These are phyloP conservation scores for Lycium ferocissimum DNA, from an alignment of 257 asterid species.

Conservation along the genomic window DNA sequence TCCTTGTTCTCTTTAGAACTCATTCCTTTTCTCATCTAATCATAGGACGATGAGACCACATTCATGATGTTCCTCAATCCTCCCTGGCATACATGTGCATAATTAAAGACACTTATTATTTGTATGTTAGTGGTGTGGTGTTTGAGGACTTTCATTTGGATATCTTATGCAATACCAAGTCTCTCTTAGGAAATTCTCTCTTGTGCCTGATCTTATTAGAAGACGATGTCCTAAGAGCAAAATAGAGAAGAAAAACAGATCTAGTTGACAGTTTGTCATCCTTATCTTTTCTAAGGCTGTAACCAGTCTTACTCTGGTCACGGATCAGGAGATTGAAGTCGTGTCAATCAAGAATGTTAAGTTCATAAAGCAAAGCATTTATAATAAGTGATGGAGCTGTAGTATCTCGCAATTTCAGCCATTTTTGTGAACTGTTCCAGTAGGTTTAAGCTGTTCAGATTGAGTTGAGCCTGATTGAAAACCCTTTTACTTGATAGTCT, in stretches of 20 bases:
- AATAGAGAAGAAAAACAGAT: neutral
- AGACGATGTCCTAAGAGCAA: conserved; percentile 8
- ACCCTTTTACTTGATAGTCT: conserved; percentile 1
- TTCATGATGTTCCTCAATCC: conserved; percentile 21
- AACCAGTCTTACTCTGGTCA: conserved; percentile 14
- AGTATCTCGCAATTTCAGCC: neutral
- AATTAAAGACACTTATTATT: neutral
- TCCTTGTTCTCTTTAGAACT: conserved; percentile 1
- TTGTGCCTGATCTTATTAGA: neutral
- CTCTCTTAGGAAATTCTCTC: conserved; percentile 18
- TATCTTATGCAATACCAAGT: conserved; percentile 16
- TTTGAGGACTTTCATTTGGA: conserved; percentile 16
- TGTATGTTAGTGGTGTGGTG: neutral
- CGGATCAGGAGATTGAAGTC: conserved; percentile 7
- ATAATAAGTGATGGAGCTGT: neutral
- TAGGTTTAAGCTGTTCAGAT: conserved; percentile 24
- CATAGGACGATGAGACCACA: conserved; percentile 6
- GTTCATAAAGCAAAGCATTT: conserved; percentile 9
- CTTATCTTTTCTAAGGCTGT: conserved; percentile 8
- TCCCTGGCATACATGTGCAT: neutral
- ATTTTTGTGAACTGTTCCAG: neutral
- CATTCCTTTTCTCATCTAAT: conserved; percentile 1
- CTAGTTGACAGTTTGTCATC: conserved; percentile 1
- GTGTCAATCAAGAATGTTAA: neutral
- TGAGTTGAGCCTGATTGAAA: conserved; percentile 15